phyloP scores from a whole-genome alignment of 2,329 filamentous ascomycete species.

The Colletotrichum gigasporum region DNA sequence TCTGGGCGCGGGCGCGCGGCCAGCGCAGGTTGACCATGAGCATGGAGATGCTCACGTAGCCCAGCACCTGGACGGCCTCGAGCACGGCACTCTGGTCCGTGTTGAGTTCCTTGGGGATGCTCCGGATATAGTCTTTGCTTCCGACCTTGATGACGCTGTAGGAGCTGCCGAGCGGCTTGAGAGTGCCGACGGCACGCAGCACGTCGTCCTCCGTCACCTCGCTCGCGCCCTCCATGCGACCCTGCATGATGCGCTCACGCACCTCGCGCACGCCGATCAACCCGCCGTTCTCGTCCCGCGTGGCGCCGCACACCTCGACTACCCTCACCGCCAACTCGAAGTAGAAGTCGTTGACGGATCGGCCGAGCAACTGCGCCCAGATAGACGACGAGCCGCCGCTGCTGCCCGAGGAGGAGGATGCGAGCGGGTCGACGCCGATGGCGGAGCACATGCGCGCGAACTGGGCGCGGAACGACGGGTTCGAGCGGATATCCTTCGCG shows the following conservation, averaged over 20 bases:
- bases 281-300: conserved; percentile 89
- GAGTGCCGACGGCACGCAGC: conserved; percentile 84
- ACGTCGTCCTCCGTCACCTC: conserved; percentile 94
- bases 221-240: conserved; percentile 78
- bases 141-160: conserved; percentile 89
- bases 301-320: conserved; percentile 90
- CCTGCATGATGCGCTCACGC: conserved; percentile 76
- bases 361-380: conserved; percentile 92
- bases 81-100: conserved; percentile 92
- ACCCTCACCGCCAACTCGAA: conserved; percentile 97
- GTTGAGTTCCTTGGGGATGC: conserved; percentile 93
- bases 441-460: conserved; percentile 98
- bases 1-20: conserved; percentile 85
- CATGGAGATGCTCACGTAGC: conserved; percentile 91
- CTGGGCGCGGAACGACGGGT: conserved; percentile 93
- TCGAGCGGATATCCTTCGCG: conserved; percentile 93
- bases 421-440: conserved; percentile 94
- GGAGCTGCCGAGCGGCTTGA: conserved; percentile 87
- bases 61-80: conserved; percentile 88
- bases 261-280: conserved; percentile 87
- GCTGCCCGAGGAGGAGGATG: conserved; percentile 54
- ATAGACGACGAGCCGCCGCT: conserved; percentile 70
- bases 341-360: conserved; percentile 97
- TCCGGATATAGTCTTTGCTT: conserved; percentile 86
- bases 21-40: conserved; percentile 86